Evolutionary conservation across 1,284 basidiomycete genomes (phyloP), one percentile per base, ranked within the genome.

Genomic region (Cryptococcus wingfieldii): DNA sequence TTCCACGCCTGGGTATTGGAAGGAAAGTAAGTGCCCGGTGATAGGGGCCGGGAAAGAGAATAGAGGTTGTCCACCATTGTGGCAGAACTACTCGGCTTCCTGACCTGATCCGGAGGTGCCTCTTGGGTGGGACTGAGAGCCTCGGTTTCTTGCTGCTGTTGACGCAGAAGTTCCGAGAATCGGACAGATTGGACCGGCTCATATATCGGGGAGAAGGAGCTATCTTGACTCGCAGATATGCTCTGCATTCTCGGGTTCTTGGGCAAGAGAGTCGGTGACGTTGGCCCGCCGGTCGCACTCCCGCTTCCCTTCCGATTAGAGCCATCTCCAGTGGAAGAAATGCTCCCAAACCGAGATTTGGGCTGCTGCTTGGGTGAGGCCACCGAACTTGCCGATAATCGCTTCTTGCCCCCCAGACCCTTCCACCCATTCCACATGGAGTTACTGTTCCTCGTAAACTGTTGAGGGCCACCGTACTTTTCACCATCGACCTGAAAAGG

Each of bases 401-500:
- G 57, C 45, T 62, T 60, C 31, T 56, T 60, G 19, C 53, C 54
- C 25, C 60, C 58, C 37, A 75, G 56, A 19, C 70, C 69, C 45
- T 67, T 69, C 70, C 70, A 72, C 34, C 71, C 68, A 23, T 60
- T 53, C 72, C 71, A 71, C 16, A 64, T 46, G 1, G 57, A 58
- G 13, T 23, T 18, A n/a, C 27, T 25, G n/a, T 41, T 28, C 23
- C 58, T 60, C 38, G 44, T 43, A 10, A 37, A 19, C 3, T 57
- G 14, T 14, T 31, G 19, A 19, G 45, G 37, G 2, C 73, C 74
- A 4, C 75, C 74, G 49, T 68, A 77, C 9, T 63, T 54, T 60
- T 77, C 64, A 1, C 76, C 76, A 43, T 75, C 72, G 18, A 77
- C 63, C 56, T 77, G 66, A 58, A 77, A 78, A 3, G 64, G 60